phyloP scores from a whole-genome alignment of 148 eudicot genomes.

The Dianthus caryophyllus region DNA sequence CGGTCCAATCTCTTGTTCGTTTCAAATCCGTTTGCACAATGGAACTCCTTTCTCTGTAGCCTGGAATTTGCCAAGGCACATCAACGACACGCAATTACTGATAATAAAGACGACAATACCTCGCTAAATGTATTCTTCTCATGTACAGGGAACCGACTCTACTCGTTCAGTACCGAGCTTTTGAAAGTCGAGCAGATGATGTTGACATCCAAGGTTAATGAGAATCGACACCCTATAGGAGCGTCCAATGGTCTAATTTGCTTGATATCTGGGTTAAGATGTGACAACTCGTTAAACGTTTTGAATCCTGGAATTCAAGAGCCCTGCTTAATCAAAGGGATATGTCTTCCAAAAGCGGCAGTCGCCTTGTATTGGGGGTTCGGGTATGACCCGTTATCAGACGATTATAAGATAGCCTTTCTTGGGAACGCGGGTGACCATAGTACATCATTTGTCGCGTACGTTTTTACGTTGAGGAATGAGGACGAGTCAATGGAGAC shows the following conservation, averaged over 20 bases:
- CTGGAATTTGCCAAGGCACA: conserved; percentile 1
- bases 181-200: background rate
- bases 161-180: background rate
- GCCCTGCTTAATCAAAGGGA: background rate
- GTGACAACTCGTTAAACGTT: background rate
- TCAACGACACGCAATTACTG: conserved; percentile 1
- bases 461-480: background rate
- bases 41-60: background rate
- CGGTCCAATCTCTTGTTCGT: background rate
- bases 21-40: background rate
- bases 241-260: conserved; percentile 4
- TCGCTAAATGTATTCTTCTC: background rate
- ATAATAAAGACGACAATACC: background rate
- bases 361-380: background rate
- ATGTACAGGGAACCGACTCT: background rate
- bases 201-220: background rate
- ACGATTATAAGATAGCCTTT: background rate
- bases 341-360: background rate
- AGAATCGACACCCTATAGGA: background rate
- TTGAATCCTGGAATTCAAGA: background rate
- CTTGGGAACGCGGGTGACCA: background rate
- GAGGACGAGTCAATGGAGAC: background rate
- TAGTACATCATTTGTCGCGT: background rate
- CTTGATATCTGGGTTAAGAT: background rate
- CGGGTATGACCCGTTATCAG: background rate